Conservation (phyloP, 2,329 filamentous ascomycete genomes). For the Hymenoscyphus scutula region DNA sequence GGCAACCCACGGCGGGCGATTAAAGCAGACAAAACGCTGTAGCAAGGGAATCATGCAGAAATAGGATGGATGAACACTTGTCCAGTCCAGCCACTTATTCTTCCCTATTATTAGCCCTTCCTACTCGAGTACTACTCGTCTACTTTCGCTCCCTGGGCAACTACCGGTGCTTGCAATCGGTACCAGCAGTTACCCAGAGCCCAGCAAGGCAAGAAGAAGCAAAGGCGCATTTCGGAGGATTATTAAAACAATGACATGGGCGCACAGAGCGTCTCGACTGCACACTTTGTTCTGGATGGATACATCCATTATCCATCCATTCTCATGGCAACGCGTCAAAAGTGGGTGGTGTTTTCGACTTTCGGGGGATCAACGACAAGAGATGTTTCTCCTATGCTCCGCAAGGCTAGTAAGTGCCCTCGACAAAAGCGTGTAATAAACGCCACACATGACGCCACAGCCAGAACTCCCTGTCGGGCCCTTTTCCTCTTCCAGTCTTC, state of each 20-base stretch:
- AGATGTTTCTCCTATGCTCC: not conserved
- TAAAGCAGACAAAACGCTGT: not conserved
- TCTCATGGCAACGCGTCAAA: not conserved
- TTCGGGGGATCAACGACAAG: not conserved
- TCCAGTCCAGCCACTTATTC: not conserved
- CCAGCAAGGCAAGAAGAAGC: conserved; percentile 5
- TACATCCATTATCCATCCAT: not conserved
- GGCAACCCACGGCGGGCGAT: not conserved
- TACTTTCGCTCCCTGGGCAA: not conserved
- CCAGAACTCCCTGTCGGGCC: not conserved
- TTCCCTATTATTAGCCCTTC: not conserved
- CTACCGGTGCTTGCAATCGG: not conserved
- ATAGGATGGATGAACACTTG: not conserved
- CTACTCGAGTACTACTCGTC: not conserved
- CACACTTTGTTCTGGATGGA: not conserved
- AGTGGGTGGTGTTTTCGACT: not conserved
- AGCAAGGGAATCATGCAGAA: conserved; percentile 14
- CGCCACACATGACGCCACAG: not conserved
- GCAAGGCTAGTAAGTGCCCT: not conserved
- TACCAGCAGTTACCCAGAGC: not conserved
- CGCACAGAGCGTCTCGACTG: conserved; percentile 11
- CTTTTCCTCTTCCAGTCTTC: not conserved
- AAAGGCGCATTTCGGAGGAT: not conserved
- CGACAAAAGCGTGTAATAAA: not conserved
- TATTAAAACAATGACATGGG: conserved; percentile 23